Evolutionary conservation across 2,329 filamentous ascomycete species (phyloP), one percentile per base, ranked within the genome.

Genomic region (Hypomyces rosellus): DNA sequence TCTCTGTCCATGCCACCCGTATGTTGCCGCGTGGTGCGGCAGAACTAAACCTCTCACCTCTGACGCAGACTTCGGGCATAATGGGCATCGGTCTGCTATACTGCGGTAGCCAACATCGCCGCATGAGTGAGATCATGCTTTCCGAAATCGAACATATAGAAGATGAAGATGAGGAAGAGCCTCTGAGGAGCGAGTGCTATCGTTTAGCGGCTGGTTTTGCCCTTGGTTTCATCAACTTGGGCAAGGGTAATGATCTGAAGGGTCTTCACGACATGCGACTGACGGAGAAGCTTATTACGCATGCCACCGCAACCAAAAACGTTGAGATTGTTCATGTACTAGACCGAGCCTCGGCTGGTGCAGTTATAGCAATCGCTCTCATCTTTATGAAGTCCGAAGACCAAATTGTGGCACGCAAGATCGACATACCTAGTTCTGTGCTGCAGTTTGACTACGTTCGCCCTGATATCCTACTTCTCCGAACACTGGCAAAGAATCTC

Each of bases 71-170:
- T 0, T 93, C 92, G 1, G 93, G 91, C 16, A 86, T 99, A 39
- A 95, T 99, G 89, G 93, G 93, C 2, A 96, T 99, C 57, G 93
- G 93, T 0, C 72, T 99, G 38, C 75, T 99, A 1, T 99, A 97
- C 67, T 95, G 87, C 69, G 87, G 91, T 64, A 96, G 91, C 25
- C 92, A 97, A 62, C 95, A 99, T 69, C 87, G 95, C 30, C 85
- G 95, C 36, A 99, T 99, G 93, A 97, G 90, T 63, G 93, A 99
- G 66, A 89, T 97, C 15, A 96, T 99, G 89, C 81, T 99, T 46
- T 97, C 92, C 0, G 93, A 99, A 65, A 93, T 99, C 54, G 90
- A 96, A 65, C 86, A 91, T 55, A 78, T 89, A 46, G 89, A 93
- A 41, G 72, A 76, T 22, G 79, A 88, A 36, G 87, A 92, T 48